These are phyloP conservation scores for Gossypium davidsonii DNA, from an alignment of 441 rosid species.

Conservation along the genomic window DNA sequence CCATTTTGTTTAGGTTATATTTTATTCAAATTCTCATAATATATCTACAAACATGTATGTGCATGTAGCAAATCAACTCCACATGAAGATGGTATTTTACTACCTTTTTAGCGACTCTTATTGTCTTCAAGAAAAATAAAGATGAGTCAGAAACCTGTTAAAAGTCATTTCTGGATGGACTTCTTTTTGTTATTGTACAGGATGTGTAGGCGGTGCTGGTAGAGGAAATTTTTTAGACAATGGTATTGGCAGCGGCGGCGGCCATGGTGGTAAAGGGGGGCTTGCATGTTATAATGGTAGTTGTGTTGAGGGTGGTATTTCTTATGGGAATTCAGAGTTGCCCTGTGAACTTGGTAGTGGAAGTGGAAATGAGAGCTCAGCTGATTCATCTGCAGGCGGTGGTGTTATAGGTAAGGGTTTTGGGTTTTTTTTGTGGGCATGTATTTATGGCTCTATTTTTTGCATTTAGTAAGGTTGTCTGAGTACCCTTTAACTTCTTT, in stretches of 20 bases:
- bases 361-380: conserved; percentile 62
- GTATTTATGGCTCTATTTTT: background rate
- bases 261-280: conserved; percentile 99
- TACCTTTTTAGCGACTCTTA: background rate
- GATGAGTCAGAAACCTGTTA: background rate
- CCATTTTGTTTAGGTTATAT: background rate
- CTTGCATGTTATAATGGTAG: conserved; percentile 54
- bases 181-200: conserved; percentile 37
- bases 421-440: background rate
- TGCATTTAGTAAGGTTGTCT: background rate
- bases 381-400: conserved; percentile 79
- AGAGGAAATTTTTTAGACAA: conserved; percentile 60
- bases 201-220: conserved; percentile 94
- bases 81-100: background rate
- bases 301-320: conserved; percentile 66
- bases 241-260: conserved; percentile 92
- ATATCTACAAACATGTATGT: background rate
- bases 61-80: background rate
- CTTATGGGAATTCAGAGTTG: conserved; percentile 77
- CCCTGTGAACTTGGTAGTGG: conserved; percentile 42
- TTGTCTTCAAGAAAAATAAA: conserved; percentile 11
- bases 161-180: conserved; percentile 8
- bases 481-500: background rate
- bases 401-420: conserved; percentile 71
- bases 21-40: background rate